These are phyloP conservation scores for Glycine tomentella DNA, from an alignment of 306 rosid genomes.

Conservation along the genomic window DNA sequence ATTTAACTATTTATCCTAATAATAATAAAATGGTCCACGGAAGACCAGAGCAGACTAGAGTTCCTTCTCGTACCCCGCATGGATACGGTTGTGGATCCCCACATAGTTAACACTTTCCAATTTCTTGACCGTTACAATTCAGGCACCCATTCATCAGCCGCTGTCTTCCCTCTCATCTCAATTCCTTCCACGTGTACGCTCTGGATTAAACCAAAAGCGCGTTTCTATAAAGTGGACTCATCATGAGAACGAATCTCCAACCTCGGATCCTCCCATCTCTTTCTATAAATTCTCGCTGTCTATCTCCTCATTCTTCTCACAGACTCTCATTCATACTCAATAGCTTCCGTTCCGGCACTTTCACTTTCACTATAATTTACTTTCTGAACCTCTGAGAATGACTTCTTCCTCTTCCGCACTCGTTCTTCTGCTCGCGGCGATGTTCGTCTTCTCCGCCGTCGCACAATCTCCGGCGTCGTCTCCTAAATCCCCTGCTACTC, in stretches of 20 bases:
- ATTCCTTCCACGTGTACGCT: background rate
- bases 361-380: background rate
- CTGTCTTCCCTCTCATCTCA: background rate
- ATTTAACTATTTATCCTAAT: no score
- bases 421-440: constrained; percentile 30
- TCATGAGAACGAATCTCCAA: no score
- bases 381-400: background rate
- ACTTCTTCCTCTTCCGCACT: background rate
- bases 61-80: no score
- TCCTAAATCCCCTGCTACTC: background rate
- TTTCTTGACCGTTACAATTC: constrained; percentile 49
- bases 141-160: no score
- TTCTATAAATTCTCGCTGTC: constrained; percentile 36
- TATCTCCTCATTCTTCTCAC: background rate
- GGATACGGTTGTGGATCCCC: background rate
- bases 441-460: constrained; percentile 29
- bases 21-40: background rate
- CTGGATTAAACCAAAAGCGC: background rate
- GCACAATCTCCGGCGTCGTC: constrained; percentile 49
- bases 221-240: no score
- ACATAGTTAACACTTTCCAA: constrained; percentile 19
- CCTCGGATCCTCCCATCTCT: no score
- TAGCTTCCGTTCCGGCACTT: background rate
- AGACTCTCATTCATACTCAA: background rate
- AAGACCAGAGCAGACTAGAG: background rate